These are phyloP conservation scores for Aspergillus ellipticus DNA, from an alignment of 495 filamentous ascomycete genomes.

Conservation along the genomic window DNA sequence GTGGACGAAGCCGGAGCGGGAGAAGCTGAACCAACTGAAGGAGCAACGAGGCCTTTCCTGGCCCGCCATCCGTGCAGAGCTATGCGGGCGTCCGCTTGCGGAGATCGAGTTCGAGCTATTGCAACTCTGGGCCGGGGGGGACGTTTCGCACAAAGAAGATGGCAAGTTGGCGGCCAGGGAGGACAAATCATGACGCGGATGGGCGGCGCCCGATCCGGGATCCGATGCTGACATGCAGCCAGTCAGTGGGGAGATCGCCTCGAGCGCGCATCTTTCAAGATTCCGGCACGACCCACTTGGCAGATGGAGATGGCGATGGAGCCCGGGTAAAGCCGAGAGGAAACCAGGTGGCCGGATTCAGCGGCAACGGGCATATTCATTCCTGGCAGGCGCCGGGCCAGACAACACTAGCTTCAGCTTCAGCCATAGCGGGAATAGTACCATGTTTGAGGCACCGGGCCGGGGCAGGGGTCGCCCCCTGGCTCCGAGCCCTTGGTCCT, in stretches of 20 bases:
- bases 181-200: constrained; percentile 5
- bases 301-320: constrained; percentile 11
- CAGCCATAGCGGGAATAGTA: not conserved
- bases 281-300: constrained; percentile 2
- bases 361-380: not conserved
- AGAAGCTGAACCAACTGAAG: constrained; percentile 26
- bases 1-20: constrained; percentile 33
- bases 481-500: not conserved
- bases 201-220: constrained; percentile 7
- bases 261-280: constrained; percentile 1
- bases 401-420: not conserved
- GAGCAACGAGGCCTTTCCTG: constrained; percentile 31
- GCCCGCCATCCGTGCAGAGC: constrained; percentile 24
- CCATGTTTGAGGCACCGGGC: not conserved
- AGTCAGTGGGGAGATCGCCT: constrained; percentile 1
- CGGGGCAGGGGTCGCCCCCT: not conserved
- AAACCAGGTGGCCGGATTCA: not conserved
- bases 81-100: constrained; percentile 28
- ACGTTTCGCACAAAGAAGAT: constrained; percentile 6
- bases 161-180: not conserved
- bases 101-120: constrained; percentile 42
- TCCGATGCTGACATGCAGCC: constrained; percentile 4
- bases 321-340: not conserved
- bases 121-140: constrained; percentile 30
- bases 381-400: not conserved